Percentiles rank a stretch among this genome's conserved stretches.
Evolutionary conservation across 257 asterid species (phyloP).

Genomic region (Fraxinus americana): DNA sequence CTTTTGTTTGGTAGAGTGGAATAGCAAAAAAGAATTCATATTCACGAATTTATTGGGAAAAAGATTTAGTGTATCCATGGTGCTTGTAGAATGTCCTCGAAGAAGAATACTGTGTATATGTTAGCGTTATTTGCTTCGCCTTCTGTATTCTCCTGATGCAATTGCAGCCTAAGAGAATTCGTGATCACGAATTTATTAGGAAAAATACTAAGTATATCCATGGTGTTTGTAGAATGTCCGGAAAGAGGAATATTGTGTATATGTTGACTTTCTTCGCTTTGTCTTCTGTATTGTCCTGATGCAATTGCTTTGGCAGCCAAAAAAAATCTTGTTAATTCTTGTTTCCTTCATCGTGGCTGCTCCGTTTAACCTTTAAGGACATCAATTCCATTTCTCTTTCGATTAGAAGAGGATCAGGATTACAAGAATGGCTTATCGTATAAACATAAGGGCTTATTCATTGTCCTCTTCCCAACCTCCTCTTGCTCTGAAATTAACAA

Average conservation of each 20-base stretch:
- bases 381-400: background rate
- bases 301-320: background rate
- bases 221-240: conserved; percentile 12
- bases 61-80: background rate
- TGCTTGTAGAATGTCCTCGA: conserved; percentile 9
- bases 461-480: conserved; percentile 36
- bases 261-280: conserved; percentile 1
- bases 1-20: background rate
- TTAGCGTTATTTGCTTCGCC: background rate
- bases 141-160: conserved; percentile 10
- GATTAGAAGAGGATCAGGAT: conserved; percentile 7
- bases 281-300: conserved; percentile 9
- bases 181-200: background rate
- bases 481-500: conserved; percentile 20
- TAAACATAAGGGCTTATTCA: conserved; percentile 22
- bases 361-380: background rate
- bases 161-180: conserved; percentile 2
- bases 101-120: background rate
- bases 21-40: background rate
- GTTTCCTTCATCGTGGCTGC: background rate
- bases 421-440: conserved; percentile 32
- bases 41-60: background rate
- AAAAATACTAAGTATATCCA: background rate
- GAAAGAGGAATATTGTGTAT: conserved; percentile 15
- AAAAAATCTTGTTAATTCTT: background rate